Evolutionary conservation across 148 eudicot species (phyloP).

Genomic region (Rhododendron molle): DNA sequence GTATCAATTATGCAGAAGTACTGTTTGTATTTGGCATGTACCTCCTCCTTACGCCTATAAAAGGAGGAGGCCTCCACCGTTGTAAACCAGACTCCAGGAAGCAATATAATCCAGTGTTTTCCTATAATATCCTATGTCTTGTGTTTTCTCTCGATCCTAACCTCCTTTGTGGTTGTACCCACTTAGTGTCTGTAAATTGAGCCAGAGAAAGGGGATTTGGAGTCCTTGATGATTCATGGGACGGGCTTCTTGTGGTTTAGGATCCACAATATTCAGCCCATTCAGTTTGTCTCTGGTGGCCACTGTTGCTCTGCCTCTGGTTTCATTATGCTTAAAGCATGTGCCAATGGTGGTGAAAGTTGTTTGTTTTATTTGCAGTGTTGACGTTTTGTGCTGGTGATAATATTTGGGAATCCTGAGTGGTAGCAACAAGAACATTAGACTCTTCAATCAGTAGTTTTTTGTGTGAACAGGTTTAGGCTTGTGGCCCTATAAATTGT

Average conservation of each 20-base stretch:
- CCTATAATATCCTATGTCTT: too few relatives aligned
- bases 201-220: neutral
- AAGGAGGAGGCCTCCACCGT: too few relatives aligned
- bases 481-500: neutral
- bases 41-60: too few relatives aligned
- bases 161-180: too few relatives aligned
- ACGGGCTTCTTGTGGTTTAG: neutral
- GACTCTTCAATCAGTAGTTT: neutral
- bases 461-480: neutral
- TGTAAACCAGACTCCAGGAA: too few relatives aligned
- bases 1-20: too few relatives aligned
- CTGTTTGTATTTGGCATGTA: too few relatives aligned
- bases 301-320: neutral
- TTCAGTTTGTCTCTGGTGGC: neutral
- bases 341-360: neutral
- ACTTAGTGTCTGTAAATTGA: too few relatives aligned
- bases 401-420: neutral
- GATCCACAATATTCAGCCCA: neutral
- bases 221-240: neutral
- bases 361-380: neutral
- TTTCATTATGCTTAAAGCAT: neutral
- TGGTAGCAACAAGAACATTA: neutral
- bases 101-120: too few relatives aligned
- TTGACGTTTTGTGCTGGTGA: neutral
- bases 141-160: too few relatives aligned